Evolutionary conservation across 192 early-diverging fungal genomes (phyloP).

Genomic region (Radiomyces spectabilis): DNA sequence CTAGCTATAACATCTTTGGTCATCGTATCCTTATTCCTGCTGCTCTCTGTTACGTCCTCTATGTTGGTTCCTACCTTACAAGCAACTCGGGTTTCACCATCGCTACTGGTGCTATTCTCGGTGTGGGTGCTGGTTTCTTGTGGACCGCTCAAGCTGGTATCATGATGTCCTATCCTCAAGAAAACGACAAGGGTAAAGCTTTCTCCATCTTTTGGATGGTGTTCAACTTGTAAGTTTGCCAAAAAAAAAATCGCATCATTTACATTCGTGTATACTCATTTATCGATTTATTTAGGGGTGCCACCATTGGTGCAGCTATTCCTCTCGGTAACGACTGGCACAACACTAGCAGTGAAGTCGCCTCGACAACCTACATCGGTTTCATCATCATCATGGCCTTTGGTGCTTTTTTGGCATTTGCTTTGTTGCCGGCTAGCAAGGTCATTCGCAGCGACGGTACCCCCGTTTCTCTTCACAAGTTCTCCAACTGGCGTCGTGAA

Average conservation of each 20-base stretch:
- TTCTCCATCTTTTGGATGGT: slow-evolving; percentile 87
- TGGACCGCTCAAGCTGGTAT: slow-evolving; percentile 67
- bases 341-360: slow-evolving; percentile 34
- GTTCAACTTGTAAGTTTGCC: slow-evolving; percentile 53
- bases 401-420: slow-evolving; percentile 49
- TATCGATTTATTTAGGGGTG: slow-evolving; percentile 37
- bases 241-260: neutral
- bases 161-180: slow-evolving; percentile 80
- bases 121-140: slow-evolving; percentile 73
- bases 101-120: slow-evolving; percentile 68
- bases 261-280: neutral
- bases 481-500: slow-evolving; percentile 58
- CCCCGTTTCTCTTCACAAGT: slow-evolving; percentile 58
- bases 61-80: slow-evolving; percentile 69
- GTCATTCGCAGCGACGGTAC: slow-evolving; percentile 66
- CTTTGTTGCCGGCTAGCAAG: slow-evolving; percentile 45
- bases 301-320: slow-evolving; percentile 70
- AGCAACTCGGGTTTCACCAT: slow-evolving; percentile 56
- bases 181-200: slow-evolving; percentile 74
- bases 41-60: slow-evolving; percentile 65
- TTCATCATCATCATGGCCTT: slow-evolving; percentile 64
- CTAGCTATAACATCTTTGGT: slow-evolving; percentile 72
- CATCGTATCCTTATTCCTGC: slow-evolving; percentile 61
- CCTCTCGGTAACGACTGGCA: slow-evolving; percentile 66
- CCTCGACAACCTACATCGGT: slow-evolving; percentile 62